Evolutionary conservation across 495 filamentous ascomycete species (phyloP).

Genomic region (Tetracladium setigerum): DNA sequence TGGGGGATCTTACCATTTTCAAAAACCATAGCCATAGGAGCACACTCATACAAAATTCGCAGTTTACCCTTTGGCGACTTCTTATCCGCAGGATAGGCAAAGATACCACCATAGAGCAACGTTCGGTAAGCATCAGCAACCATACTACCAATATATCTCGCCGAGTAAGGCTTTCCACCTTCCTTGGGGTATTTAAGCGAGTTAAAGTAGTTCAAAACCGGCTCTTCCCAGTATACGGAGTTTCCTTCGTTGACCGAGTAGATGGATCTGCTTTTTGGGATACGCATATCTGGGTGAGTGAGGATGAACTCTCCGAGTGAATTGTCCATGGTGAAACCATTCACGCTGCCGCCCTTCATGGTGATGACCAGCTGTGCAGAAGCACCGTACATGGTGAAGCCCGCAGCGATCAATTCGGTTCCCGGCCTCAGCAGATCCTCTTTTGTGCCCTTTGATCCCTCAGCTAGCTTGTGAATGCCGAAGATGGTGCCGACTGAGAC

Average conservation of each 20-base stretch:
- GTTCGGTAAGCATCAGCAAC: constrained; percentile 97
- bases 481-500: constrained; percentile 99
- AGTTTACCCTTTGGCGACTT: constrained; percentile 98
- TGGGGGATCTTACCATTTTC: constrained; percentile 69
- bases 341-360: constrained; percentile 87
- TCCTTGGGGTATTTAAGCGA: constrained; percentile 70
- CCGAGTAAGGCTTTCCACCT: constrained; percentile 83
- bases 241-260: constrained; percentile 99
- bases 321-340: constrained; percentile 96
- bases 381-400: constrained; percentile 99
- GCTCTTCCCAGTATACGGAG: constrained; percentile 89
- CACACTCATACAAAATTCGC: constrained; percentile 95
- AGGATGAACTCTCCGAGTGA: constrained; percentile 97
- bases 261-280: constrained; percentile 73
- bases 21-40: constrained; percentile 98
- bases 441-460: constrained; percentile 59
- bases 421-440: constrained; percentile 84
- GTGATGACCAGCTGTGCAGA: constrained; percentile 94
- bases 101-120: constrained; percentile 89
- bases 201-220: constrained; percentile 80
- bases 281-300: constrained; percentile 87
- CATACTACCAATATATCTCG: constrained; percentile 95
- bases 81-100: constrained; percentile 95
- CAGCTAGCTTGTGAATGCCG: constrained; percentile 80
- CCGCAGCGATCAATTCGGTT: constrained; percentile 82